Base-by-base conservation (phyloP, 495 filamentous ascomycete genomes). In the Clavariopsis aquatica region DNA sequence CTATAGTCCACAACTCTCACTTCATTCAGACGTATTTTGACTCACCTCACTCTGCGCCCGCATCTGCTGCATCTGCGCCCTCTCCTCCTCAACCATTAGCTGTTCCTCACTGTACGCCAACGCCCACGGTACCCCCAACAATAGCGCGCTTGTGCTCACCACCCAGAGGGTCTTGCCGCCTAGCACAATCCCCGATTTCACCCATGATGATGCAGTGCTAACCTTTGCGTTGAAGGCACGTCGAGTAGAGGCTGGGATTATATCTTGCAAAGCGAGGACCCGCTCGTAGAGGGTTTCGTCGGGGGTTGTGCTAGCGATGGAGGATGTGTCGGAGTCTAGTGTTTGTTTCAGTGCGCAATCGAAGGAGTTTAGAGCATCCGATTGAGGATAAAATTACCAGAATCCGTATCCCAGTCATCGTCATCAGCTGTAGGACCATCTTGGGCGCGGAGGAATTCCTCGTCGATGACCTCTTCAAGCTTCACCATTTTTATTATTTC, bases 51-150 rank as follows among this genome's bases (percentile, higher is more conserved):
- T 85, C 60, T 82, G 47, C 19, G 47, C 47, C 9, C 47, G 89
- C 75, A 86, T 84, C 82, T 91, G 85, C 71, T 90, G 85, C 89
- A 96, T 93, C 76, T 87, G 86, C 87, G 97, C 93, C 78, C 89
- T 87, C 84, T 98, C 94, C 91, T 94, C 92, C 82, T 96, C 93
- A 62, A 90, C 80, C 73, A 94, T 83, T 81, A 95, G 88, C 82
- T 97, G 92, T 78, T 99, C 94, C 81, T 99, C 95, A 55, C 88
- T 85, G 77, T 90, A 91, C 46, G 92, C 92, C 62, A 99, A 82
- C 57, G 91, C 91, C 83, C 89, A 98, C 26, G 94, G 95, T 52
- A 98, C 90, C 73, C 90, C 91, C 60, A 99, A 77, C 71, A 99
- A 78, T 76, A 99, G 84, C 51, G 89, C 91, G 60, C 86, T 90